These are phyloP conservation scores for Eimeria tenella DNA, from an alignment of 169 alveolate species.

Conservation along the genomic window DNA sequence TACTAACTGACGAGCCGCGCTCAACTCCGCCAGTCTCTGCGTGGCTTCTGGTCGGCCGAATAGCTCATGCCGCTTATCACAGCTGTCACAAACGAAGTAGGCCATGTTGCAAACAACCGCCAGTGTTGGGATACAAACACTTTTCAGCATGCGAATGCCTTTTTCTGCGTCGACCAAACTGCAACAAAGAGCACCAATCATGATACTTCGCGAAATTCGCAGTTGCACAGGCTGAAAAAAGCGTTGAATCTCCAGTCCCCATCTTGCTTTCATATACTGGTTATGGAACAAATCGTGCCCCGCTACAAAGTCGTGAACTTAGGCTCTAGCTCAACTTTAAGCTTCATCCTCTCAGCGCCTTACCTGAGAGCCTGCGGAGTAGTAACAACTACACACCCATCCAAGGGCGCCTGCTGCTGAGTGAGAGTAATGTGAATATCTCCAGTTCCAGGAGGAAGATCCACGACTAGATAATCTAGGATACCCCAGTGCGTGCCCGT, in stretches of 20 bases:
- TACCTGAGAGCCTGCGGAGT: conserved; percentile 94
- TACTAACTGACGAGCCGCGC: conserved; percentile 43
- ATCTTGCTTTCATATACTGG: too few relatives aligned
- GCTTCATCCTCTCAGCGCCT: neutral
- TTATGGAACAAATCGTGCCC: too few relatives aligned
- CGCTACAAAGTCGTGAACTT: too few relatives aligned
- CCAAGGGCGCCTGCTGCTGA: conserved; percentile 90
- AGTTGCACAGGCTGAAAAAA: too few relatives aligned
- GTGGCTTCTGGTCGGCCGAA: conserved; percentile 82
- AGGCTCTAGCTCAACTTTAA: neutral
- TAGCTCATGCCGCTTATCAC: conserved; percentile 91
- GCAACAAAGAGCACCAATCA: neutral
- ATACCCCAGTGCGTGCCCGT: conserved; percentile 96
- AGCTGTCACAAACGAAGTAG: conserved; percentile 92
- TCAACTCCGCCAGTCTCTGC: conserved; percentile 62
- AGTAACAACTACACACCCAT: conserved; percentile 96
- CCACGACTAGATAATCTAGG: conserved; percentile 97
- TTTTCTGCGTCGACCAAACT: conserved; percentile 95
- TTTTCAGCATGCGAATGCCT: conserved; percentile 94
- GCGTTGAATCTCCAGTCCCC: too few relatives aligned
- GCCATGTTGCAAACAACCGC: conserved; percentile 97
- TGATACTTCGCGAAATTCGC: too few relatives aligned
- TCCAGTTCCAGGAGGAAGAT: conserved; percentile 99
- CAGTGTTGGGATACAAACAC: conserved; percentile 93
- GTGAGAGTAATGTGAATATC: conserved; percentile 98